Conservation (phyloP, 192 early-diverging fungal genomes). For the Physocladia obscura region DNA sequence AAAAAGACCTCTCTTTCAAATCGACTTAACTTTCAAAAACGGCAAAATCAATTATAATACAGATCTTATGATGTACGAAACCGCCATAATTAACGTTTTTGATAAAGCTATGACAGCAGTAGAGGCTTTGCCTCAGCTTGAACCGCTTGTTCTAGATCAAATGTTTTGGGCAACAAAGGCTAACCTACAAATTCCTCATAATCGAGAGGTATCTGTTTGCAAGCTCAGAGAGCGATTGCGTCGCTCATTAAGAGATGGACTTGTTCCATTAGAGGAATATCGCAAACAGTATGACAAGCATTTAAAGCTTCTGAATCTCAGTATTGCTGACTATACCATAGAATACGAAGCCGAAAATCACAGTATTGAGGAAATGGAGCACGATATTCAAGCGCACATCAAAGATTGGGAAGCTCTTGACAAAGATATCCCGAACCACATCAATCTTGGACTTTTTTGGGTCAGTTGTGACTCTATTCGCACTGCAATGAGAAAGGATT, state of each 20-base stretch:
- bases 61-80: conserved; percentile 46
- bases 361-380: conserved; percentile 59
- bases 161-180: conserved; percentile 65
- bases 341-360: conserved; percentile 57
- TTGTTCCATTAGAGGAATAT: conserved; percentile 49
- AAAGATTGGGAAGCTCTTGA: conserved; percentile 63
- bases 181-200: conserved; percentile 50
- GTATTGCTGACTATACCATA: conserved; percentile 46
- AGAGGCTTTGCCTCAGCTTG: conserved; percentile 57
- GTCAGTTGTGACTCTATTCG: conserved; percentile 57
- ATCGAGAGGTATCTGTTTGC: conserved; percentile 37
- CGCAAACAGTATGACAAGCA: conserved; percentile 53
- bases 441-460: conserved; percentile 57
- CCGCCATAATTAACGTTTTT: conserved; percentile 46
- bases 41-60: conserved; percentile 54
- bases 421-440: conserved; percentile 58
- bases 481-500: conserved; percentile 54
- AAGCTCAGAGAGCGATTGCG: conserved; percentile 36
- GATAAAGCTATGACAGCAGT: conserved; percentile 54
- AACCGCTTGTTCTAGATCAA: conserved; percentile 58
- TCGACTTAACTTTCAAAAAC: conserved; percentile 56
- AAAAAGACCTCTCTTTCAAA: conserved; percentile 52
- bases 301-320: conserved; percentile 50
- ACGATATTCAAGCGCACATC: conserved; percentile 45
- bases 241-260: conserved; percentile 35